A percentile compares a stretch with the other conserved stretches of the same genome.
Evolutionary conservation across 352 stramenopile species (phyloP).

Genomic region (Pythium angustatum): DNA sequence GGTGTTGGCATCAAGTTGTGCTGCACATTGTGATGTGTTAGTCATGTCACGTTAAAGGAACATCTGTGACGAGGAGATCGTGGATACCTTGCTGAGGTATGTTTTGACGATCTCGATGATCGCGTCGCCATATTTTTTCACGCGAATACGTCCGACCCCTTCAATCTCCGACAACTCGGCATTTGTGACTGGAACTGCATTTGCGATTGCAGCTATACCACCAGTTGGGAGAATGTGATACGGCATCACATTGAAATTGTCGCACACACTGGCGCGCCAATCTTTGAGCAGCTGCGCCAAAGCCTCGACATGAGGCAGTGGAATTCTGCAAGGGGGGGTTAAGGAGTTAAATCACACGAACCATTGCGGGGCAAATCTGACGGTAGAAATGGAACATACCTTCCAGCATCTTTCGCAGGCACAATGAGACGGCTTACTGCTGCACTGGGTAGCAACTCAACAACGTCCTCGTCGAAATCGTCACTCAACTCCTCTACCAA

Average conservation of each 20-base stretch:
- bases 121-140: slow-evolving; percentile 84
- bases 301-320: slow-evolving; percentile 63
- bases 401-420: slow-evolving; percentile 41
- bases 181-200: slow-evolving; percentile 72
- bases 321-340: slow-evolving; percentile 59
- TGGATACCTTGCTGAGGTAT: slow-evolving; percentile 70
- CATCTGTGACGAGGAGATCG: not conserved
- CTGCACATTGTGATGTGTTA: slow-evolving; percentile 33
- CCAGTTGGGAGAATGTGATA: slow-evolving; percentile 85
- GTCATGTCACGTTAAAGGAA: too few relatives aligned
- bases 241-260: slow-evolving; percentile 86
- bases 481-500: slow-evolving; percentile 63
- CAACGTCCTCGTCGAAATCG: slow-evolving; percentile 59
- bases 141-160: slow-evolving; percentile 75
- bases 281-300: slow-evolving; percentile 83
- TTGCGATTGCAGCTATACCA: slow-evolving; percentile 80
- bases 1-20: slow-evolving; percentile 64
- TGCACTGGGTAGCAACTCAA: slow-evolving; percentile 44
- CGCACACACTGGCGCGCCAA: slow-evolving; percentile 83
- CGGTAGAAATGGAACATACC: slow-evolving; percentile 36
- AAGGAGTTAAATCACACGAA: too few relatives aligned
- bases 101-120: slow-evolving; percentile 85
- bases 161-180: slow-evolving; percentile 81
- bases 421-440: slow-evolving; percentile 59
- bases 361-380: too few relatives aligned